Base-by-base conservation (phyloP, 768 basidiomycete genomes). In the Saitozyma sp. region DNA sequence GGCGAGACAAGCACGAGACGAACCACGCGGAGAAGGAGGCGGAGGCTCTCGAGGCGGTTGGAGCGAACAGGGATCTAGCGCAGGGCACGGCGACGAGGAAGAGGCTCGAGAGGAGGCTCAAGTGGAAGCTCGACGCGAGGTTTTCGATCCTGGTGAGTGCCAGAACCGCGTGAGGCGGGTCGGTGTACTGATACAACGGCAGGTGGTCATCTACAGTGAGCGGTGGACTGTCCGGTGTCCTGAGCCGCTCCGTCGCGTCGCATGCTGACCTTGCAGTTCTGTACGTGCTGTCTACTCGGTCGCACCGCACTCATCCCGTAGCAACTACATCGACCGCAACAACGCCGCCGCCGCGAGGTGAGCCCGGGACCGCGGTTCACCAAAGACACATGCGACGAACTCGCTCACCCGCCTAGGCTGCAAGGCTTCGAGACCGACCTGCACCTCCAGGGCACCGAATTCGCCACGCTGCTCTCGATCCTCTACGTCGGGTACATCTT, bases 381-480 rank as follows among this genome's bases (percentile, higher is more conserved):
- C 29, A 20, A 57, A 58, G n/a, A 19, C 52, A 45, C 16, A 54
- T 40, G 20, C 39, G n/a, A 41, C 10, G 29, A 29, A 29, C 29
- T 29, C 29, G 29, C 29, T 29, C 29, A 29, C 29, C 2, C 37
- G 19, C n/a, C 8, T 43, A 77, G 19, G 70, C 56, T 61, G 17
- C 64, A 76, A 37, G 78, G 80, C 0, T 63, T 80, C 42, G 75
- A 71, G 50, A 56, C 41, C 16, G 80, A 81, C 56, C 67, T 81
- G 2, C 56, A 65, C 0, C 63, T 79, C 14, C 70, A 58, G 6
- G 76, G 70, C 16, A 50, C 42, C 1, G 58, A 80, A 50, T 78
- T 73, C 56, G 68, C 64, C 14, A 70, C 68, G 9, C 56, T 70
- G 20, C 62, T 77, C 3, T 77, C 76, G 0, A 78, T 79, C 54